A percentile compares a stretch with the other conserved stretches of the same genome.
phyloP scores from a whole-genome alignment of 2,329 filamentous ascomycete species.

The Paracamarosporium sp. region DNA sequence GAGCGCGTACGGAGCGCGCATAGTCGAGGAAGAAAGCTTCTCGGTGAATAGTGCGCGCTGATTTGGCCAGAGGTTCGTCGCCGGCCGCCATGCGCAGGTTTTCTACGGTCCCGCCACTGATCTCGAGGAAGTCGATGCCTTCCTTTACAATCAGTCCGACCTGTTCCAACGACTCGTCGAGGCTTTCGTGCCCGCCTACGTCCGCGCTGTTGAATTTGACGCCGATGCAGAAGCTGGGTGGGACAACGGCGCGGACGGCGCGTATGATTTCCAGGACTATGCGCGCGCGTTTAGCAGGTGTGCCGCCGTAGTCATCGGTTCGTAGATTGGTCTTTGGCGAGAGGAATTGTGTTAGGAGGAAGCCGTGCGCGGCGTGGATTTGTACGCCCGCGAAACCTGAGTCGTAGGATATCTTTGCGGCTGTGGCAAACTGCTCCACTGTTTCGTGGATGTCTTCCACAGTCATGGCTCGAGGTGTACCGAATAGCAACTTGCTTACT shows the following conservation, averaged over 20 bases:
- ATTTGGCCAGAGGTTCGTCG: slow-evolving; percentile 6
- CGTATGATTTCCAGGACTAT: slow-evolving; percentile 55
- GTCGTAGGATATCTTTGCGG: slow-evolving; percentile 59
- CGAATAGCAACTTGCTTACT: slow-evolving; percentile 40
- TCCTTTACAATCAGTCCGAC: slow-evolving; percentile 57
- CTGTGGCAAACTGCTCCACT: slow-evolving; percentile 64
- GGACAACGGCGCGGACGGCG: slow-evolving; percentile 51
- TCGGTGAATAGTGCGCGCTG: slow-evolving; percentile 56
- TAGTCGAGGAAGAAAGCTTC: slow-evolving; percentile 76
- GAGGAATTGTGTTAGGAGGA: slow-evolving; percentile 53
- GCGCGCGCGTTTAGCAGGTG: slow-evolving; percentile 52
- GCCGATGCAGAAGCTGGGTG: slow-evolving; percentile 52
- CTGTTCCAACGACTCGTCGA: slow-evolving; percentile 64
- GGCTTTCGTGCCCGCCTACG: slow-evolving; percentile 46
- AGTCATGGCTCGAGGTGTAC: slow-evolving; percentile 60
- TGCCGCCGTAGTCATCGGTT: slow-evolving; percentile 57
- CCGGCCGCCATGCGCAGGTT: slow-evolving; percentile 14
- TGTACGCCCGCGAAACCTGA: slow-evolving; percentile 62
- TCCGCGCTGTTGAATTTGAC: slow-evolving; percentile 62
- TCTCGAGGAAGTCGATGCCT: slow-evolving; percentile 71
- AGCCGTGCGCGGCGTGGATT: slow-evolving; percentile 61
- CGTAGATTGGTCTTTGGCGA: slow-evolving; percentile 54
- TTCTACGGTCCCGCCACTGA: slow-evolving; percentile 64
- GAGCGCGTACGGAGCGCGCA: slow-evolving; percentile 56
- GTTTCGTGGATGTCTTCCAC: slow-evolving; percentile 60